A percentile compares a stretch with the other conserved stretches of the same genome.
Evolutionary conservation across 176 grass and related monocot species (phyloP).

Genomic region (Juncus inflexus): DNA sequence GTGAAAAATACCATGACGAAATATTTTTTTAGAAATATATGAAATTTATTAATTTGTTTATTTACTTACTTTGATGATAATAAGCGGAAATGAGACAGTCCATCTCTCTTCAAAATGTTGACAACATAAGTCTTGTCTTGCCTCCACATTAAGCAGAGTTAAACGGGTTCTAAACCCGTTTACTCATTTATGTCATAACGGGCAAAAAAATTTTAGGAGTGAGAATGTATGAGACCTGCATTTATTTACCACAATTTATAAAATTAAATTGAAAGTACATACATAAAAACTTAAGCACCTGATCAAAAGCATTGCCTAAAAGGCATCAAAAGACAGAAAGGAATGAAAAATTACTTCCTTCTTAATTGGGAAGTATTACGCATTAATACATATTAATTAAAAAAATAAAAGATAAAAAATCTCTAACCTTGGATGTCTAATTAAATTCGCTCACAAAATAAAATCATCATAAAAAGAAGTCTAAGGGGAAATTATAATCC

Average conservation of each 20-base stretch:
- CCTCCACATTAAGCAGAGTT: slow-evolving; percentile 26
- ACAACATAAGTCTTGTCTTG: slow-evolving; percentile 16
- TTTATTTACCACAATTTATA: slow-evolving; percentile 7
- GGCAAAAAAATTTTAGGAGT: slow-evolving; percentile 1
- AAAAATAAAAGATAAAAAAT: too few relatives aligned
- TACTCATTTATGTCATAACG: slow-evolving; percentile 26
- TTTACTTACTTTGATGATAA: slow-evolving; percentile 19
- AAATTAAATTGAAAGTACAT: slow-evolving; percentile 1
- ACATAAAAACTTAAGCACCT: neutral
- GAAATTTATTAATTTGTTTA: neutral
- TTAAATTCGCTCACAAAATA: too few relatives aligned
- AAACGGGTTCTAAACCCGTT: slow-evolving; percentile 32
- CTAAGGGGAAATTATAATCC: too few relatives aligned
- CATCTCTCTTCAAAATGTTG: slow-evolving; percentile 25
- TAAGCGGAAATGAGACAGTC: slow-evolving; percentile 14
- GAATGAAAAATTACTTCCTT: neutral
- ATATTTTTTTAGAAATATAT: neutral
- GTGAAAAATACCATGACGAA: neutral
- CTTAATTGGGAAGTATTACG: neutral
- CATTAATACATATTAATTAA: too few relatives aligned
- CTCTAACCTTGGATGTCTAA: too few relatives aligned
- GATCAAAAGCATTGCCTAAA: slow-evolving; percentile 9
- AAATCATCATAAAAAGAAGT: too few relatives aligned
- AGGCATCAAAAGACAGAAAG: neutral
- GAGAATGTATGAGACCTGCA: slow-evolving; percentile 21